Evolutionary conservation across 2,329 filamentous ascomycete species (phyloP).

Genomic region (Ophiostoma montium): DNA sequence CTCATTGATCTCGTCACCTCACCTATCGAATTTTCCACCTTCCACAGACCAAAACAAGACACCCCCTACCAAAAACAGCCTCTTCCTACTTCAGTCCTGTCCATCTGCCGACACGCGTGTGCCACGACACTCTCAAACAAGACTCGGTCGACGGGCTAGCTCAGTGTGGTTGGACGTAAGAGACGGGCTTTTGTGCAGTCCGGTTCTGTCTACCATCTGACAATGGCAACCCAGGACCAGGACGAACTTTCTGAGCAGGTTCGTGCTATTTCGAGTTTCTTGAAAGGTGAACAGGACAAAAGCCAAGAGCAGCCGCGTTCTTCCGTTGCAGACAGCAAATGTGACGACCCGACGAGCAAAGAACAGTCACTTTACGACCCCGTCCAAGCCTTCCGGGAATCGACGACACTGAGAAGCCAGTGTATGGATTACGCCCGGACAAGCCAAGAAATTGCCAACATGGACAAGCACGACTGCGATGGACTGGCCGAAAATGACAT

Average conservation of each 20-base stretch:
- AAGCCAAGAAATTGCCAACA: not conserved
- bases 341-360: conserved; percentile 4
- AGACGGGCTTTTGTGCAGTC: not conserved
- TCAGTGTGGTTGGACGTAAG: not conserved
- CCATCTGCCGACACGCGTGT: not conserved
- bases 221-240: not conserved
- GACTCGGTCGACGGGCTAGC: not conserved
- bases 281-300: not conserved
- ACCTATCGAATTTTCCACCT: too few relatives aligned
- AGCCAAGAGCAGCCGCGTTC: not conserved
- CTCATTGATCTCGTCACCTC: too few relatives aligned
- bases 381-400: not conserved
- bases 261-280: not conserved
- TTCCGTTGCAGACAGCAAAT: not conserved
- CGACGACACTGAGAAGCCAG: not conserved
- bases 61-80: too few relatives aligned
- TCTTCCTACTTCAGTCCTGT: not conserved
- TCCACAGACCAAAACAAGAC: too few relatives aligned
- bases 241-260: not conserved
- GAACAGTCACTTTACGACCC: conserved; percentile 2
- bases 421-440: conserved; percentile 4
- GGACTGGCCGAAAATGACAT: not conserved
- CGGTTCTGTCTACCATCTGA: not conserved
- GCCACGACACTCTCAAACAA: not conserved
- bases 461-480: not conserved